Conservation (phyloP, 495 filamentous ascomycete species). For the Neurospora sp. region DNA sequence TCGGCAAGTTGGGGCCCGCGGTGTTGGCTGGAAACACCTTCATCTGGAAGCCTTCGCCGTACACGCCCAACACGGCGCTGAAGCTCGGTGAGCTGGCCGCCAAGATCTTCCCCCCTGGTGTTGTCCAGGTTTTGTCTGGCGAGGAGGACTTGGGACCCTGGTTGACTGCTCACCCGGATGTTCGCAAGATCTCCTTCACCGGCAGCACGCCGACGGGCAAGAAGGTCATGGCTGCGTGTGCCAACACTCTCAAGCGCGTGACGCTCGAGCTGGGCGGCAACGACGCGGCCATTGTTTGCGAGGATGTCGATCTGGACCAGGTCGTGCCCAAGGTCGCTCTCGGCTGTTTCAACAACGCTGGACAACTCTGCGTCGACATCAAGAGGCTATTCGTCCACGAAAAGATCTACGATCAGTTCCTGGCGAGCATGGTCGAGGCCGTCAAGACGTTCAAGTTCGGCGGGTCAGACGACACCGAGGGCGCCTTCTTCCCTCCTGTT, state of each 20-base stretch:
- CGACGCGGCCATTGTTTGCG: constrained; percentile 54
- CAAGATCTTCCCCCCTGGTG: constrained; percentile 52
- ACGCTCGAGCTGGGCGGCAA: constrained; percentile 53
- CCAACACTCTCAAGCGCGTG: constrained; percentile 50
- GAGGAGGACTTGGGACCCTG: constrained; percentile 53
- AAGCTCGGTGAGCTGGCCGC: constrained; percentile 54
- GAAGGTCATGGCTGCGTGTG: constrained; percentile 49
- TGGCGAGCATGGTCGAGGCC: constrained; percentile 43
- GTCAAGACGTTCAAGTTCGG: constrained; percentile 44
- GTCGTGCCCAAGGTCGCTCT: constrained; percentile 41
- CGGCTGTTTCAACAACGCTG: constrained; percentile 50
- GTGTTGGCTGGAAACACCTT: constrained; percentile 52
- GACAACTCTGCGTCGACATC: constrained; percentile 43
- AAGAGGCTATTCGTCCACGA: constrained; percentile 66
- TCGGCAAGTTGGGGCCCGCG: constrained; percentile 45
- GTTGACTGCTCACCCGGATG: constrained; percentile 46
- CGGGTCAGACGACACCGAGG: constrained; percentile 26
- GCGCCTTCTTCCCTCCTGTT: constrained; percentile 44
- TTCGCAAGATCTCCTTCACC: constrained; percentile 63
- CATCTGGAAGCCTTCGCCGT: constrained; percentile 55
- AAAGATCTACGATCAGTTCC: constrained; percentile 53
- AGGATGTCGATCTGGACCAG: constrained; percentile 54
- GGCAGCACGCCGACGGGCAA: constrained; percentile 57
- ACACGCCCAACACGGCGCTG: constrained; percentile 58
- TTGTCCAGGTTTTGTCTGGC: constrained; percentile 58